Base-by-base conservation (phyloP, 257 asterid species). In the Solanum acaule region DNA sequence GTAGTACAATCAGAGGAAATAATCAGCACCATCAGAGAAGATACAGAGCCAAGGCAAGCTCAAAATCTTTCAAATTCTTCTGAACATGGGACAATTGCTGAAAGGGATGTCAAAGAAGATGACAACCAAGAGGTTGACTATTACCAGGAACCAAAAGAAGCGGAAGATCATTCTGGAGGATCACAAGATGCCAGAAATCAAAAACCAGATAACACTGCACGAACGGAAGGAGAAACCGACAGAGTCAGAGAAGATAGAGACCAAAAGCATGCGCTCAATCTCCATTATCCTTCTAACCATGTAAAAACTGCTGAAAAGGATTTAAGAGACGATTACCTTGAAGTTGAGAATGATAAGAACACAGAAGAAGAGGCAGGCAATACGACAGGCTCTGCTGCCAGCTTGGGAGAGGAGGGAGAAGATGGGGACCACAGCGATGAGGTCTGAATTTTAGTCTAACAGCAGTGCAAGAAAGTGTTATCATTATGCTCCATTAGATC, bases 401-500 rank as follows among this genome's bases (percentile, higher is more conserved):
- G 61, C 27, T 86, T 49, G 37, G 85, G 86, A 76, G 88, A 83
- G 79, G 87, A 91, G 49, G 89, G 67, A 34, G 88, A 90, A 83
- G 88, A 88, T 27, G 18, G 59, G 15, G 90, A 76, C 52, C 29
- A 18, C 86, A 84, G 40, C 22, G 85, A 91, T 5, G 87, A 92
- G 56, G 56, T 86, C 85, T 37, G 93, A 91, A 59, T 88, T 91
- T 89, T 90, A 91, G 91, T 67, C 83, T 78, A 90, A 49, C 29
- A 82, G 70, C 70, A 49, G 70, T 82, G 44, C 31, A 5, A 29
- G 31, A 82, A 46, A 46, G 23, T 82, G 42, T 15, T 52, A 29
- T 46, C 61, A 25, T 8, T 49, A 49, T 49, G 86, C 70, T 49
- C 16, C 70, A 49, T 46, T 18, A 82, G 86, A 82, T 82, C 44